Conservation (phyloP, 2,329 filamentous ascomycete species). For the Microsporum audouinii region DNA sequence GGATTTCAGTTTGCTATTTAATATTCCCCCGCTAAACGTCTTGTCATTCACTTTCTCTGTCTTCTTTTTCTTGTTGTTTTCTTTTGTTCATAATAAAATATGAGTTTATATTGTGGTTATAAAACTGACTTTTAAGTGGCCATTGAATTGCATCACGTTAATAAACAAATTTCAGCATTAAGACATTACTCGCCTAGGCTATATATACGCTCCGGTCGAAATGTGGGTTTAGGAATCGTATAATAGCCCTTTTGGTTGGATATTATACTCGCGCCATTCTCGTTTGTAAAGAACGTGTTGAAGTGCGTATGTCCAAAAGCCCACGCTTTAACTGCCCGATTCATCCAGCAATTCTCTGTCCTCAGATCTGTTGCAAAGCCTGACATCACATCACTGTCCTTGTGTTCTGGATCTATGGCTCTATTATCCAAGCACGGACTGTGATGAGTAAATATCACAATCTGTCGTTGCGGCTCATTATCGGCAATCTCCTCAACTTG, state of each 20-base stretch:
- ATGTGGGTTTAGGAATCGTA: conserved; percentile 23
- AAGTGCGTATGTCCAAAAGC: conserved; percentile 38
- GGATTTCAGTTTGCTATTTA: too few relatives aligned
- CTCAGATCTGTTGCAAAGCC: conserved; percentile 32
- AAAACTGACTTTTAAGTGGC: too few relatives aligned
- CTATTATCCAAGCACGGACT: conserved; percentile 17
- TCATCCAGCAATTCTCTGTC: conserved; percentile 26
- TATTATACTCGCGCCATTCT: conserved; percentile 19
- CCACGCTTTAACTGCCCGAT: conserved; percentile 27
- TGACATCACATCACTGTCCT: conserved; percentile 16
- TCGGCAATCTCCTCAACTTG: conserved; percentile 17
- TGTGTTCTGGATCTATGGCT: conserved; percentile 18
- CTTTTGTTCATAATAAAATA: too few relatives aligned
- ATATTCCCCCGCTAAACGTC: too few relatives aligned
- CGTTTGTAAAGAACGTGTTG: conserved; percentile 28
- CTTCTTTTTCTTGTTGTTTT: too few relatives aligned
- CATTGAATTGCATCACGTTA: too few relatives aligned
- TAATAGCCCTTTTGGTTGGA: conserved; percentile 31
- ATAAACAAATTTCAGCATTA: too few relatives aligned
- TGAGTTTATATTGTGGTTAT: too few relatives aligned
- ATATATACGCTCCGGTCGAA: conserved; percentile 17
- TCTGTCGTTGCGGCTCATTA: conserved; percentile 18
- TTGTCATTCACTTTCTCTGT: too few relatives aligned
- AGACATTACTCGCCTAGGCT: not conserved
- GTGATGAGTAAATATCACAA: conserved; percentile 24